phyloP scores from a whole-genome alignment of 768 basidiomycete species.

The Phanerochaete carnosa region DNA sequence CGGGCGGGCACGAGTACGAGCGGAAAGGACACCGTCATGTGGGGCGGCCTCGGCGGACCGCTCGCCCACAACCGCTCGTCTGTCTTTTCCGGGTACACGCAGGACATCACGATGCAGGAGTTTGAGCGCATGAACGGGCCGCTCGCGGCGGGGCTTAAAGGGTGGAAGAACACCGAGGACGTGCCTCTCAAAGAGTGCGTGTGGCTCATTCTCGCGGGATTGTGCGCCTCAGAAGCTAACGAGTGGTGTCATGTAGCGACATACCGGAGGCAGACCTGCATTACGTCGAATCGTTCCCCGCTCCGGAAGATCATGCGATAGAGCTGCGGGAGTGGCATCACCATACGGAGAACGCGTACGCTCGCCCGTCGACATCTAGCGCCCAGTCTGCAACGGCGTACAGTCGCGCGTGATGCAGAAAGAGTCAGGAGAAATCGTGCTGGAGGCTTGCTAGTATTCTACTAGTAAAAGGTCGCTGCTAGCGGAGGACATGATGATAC shows the following conservation, averaged over 20 bases:
- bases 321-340: too few species aligned
- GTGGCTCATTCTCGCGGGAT: too few species aligned
- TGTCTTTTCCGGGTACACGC: not conserved
- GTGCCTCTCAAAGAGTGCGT: not conserved
- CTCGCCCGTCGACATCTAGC: not conserved
- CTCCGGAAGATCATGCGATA: too few species aligned
- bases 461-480: not conserved
- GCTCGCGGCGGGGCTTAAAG: not conserved
- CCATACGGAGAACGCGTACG: not conserved
- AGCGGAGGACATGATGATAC: not conserved
- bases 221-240: too few species aligned
- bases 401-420: not conserved
- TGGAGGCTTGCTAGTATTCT: not conserved
- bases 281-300: too few species aligned
- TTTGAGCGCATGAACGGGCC: not conserved
- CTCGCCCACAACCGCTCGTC: not conserved
- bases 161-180: not conserved
- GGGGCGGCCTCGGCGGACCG: slow-evolving; percentile 4
- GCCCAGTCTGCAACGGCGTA: not conserved
- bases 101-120: not conserved
- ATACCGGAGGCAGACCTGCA: too few species aligned
- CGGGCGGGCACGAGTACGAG: not conserved
- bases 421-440: not conserved
- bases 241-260: too few species aligned
- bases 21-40: not conserved